Evolutionary conservation across 768 basidiomycete species (phyloP), one percentile per base, ranked within the genome.

Genomic region (Arthromyces matolae): DNA sequence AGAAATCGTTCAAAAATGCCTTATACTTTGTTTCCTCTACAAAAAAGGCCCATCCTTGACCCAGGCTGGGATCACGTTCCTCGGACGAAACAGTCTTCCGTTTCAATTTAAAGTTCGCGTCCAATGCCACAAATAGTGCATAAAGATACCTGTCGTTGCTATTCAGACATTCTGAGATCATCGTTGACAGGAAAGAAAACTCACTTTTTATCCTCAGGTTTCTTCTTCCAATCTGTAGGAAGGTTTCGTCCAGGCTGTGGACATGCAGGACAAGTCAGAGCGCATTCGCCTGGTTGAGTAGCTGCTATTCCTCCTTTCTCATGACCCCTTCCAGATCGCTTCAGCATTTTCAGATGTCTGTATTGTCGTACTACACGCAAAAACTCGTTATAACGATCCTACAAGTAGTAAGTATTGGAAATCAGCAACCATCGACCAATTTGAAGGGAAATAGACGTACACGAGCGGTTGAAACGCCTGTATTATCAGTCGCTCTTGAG

Each of bases 221-320:
- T 54, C 20, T 41, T 22, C 14, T 52, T 36, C 63, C 60, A 65
- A 7, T 48, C 51, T 4, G n/a, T 23, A 7, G 58, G 56, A 3
- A 66, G 31, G 41, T 67, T 66, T 16, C 52, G 59, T 0, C 47
- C 55, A 0, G 60, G 64, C 8, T 65, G 61, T 1, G 61, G 64
- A 44, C 61, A 67, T 6, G 57, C 60, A 14, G 62, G 60, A 40
- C 64, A 67, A 29, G 52, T 19, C 8, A 66, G 42, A 1, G 64
- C 63, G 20, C 59, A 55, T 42, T 57, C 53, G 0, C 63, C 62
- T 5, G 32, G 31, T 24, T 54, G 35, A 8, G 58, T 62, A 4
- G 6, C 47, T 4, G 20, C 39, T n/a, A 56, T 35, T 6, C 64
- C 62, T 8, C 7, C 32, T 13, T 50, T 37, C 19, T 58, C 58